Base-by-base conservation (phyloP, 441 rosid genomes). In the Erodium texanum region DNA sequence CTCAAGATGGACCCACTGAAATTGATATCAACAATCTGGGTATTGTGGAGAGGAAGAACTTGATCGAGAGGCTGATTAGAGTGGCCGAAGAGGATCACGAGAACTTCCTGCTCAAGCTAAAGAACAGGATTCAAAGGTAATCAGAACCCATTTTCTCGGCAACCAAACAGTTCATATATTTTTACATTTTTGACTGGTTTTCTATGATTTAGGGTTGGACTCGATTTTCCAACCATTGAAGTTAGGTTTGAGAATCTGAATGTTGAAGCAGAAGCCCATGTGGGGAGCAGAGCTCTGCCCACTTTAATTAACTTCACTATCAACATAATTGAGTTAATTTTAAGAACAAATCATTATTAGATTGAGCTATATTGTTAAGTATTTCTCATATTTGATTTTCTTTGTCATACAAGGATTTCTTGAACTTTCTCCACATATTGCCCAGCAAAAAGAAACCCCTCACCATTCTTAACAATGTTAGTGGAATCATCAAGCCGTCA, bases 251-350 rank as follows among this genome's bases (percentile, higher is more conserved):
- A 88, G 76, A 75, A 88, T 76, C 64, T 88, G 2, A 87, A 78
- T 65, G 54, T 88, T 1, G 93, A 83, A 66, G 89, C 87, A 66
- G 83, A 82, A 77, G 89, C 83, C 14, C 68, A 70, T 71, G 79
- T 80, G 0, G 93, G 95, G 59, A 80, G 83, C 69, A 84, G 88
- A 73, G 92, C 82, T 73, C 74, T 88, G 69, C 93, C 97, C 5
- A 64, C 92, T 14, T 68, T 87, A 6, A 7, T 80, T 7, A 85
- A 84, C 67, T 86, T 80, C 77, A 19, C 36, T 41, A 20, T 72
- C 36, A 77, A 74, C 15, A 80, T 83, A 14, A 11, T 78, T 3
- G 90, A 88, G 82, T 91, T 84, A 75, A 71, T 34, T 32, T 32
- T 5, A 32, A 32, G 3, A 32, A 32, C 36, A 32, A 32, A 32